Evolutionary conservation across 345 rosid genomes (phyloP).

Genomic region (Chamaenerion angustifolium): DNA sequence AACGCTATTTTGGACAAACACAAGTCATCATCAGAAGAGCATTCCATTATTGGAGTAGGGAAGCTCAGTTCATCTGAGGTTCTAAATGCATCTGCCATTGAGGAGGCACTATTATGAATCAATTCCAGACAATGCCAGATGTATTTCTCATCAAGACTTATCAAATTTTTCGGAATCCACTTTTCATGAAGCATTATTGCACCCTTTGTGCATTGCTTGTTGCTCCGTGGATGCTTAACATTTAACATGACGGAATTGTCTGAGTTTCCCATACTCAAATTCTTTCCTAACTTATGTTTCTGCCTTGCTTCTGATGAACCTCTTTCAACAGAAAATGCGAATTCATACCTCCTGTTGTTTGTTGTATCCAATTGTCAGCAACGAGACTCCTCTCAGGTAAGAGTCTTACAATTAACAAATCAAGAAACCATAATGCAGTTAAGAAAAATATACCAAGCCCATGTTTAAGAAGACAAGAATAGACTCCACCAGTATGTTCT

Average conservation of each 20-base stretch:
- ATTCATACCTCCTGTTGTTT: no score
- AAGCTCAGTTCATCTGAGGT: conserved; percentile 28
- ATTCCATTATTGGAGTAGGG: conserved; percentile 15
- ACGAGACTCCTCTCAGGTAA: no score
- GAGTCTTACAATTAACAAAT: no score
- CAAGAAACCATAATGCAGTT: no score
- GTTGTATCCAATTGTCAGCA: no score
- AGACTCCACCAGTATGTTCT: no score
- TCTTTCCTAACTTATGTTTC: conserved; percentile 13
- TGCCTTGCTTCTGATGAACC: conserved; percentile 20
- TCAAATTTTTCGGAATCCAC: conserved; percentile 64
- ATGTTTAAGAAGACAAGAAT: no score
- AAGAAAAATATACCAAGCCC: no score
- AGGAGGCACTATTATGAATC: no score
- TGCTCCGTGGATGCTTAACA: conserved; percentile 34
- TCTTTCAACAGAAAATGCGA: conserved; percentile 5
- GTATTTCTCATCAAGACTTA: conserved; percentile 60
- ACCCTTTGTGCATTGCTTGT: conserved; percentile 26
- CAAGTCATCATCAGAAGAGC: no score
- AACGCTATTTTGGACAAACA: no score
- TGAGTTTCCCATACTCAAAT: conserved; percentile 27
- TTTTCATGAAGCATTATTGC: conserved; percentile 28
- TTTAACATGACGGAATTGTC: conserved; percentile 26
- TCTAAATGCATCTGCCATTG: conserved; percentile 29
- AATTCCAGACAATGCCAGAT: conserved; percentile 57